phyloP scores from a whole-genome alignment of 306 rosid genomes.

The Sicyos edulis region DNA sequence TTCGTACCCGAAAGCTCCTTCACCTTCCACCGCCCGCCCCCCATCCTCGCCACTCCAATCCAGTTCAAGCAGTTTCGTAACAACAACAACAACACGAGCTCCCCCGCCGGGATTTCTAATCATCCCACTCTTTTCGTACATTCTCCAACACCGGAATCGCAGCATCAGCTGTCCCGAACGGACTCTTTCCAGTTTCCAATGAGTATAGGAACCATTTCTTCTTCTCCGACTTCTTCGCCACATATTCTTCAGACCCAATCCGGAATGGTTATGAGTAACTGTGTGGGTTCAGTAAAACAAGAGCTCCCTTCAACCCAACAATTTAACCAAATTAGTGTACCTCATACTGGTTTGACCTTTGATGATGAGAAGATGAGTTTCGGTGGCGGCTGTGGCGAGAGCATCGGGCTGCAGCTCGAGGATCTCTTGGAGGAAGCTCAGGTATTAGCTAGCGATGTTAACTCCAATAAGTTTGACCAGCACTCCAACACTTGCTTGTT shows the following conservation, averaged over 20 bases:
- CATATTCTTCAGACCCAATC: constrained; percentile 35
- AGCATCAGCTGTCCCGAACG: constrained; percentile 18
- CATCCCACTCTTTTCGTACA: not conserved
- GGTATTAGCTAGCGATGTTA: constrained; percentile 25
- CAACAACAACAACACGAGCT: not conserved
- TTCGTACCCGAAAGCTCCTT: constrained; percentile 29
- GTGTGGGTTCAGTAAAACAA: constrained; percentile 29
- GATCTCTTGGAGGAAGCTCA: constrained; percentile 56
- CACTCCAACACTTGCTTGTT: constrained; percentile 30
- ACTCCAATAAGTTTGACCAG: constrained; percentile 27
- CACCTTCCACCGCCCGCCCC: constrained; percentile 57
- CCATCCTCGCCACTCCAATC: constrained; percentile 36
- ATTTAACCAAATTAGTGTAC: constrained; percentile 24
- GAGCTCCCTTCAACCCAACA: constrained; percentile 68
- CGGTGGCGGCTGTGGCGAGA: not conserved
- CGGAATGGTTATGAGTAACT: constrained; percentile 21
- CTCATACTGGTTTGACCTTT: constrained; percentile 26
- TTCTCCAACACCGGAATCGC: not conserved
- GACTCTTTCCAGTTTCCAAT: constrained; percentile 44
- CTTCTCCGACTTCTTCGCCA: constrained; percentile 17
- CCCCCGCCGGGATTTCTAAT: constrained; percentile 11
- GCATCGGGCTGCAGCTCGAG: constrained; percentile 30
- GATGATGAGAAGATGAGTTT: constrained; percentile 27
- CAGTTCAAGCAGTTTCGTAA: constrained; percentile 43
- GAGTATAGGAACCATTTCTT: constrained; percentile 20